Evolutionary conservation across 805 yeast genomes (phyloP).

Genomic region (Wickerhamomyces chaumierensis): DNA sequence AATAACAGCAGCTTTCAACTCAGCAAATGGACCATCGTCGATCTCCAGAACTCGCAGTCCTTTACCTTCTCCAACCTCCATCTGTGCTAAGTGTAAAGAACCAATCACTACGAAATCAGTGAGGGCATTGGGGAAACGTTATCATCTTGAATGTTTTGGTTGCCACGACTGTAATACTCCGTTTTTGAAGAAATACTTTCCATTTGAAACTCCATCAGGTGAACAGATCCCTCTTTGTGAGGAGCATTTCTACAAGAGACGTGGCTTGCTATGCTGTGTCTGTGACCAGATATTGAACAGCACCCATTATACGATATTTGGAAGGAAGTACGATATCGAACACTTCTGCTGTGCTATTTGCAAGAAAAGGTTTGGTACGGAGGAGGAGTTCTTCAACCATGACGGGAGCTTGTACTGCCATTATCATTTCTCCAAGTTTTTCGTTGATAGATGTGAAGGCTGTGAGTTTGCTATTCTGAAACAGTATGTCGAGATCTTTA

Average conservation of each 20-base stretch:
- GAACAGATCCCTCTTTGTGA: slow-evolving; percentile 70
- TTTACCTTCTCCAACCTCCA: slow-evolving; percentile 11
- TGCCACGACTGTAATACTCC: slow-evolving; percentile 77
- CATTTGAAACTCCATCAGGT: slow-evolving; percentile 42
- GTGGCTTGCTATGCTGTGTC: slow-evolving; percentile 74
- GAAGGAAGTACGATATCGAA: slow-evolving; percentile 85
- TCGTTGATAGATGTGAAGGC: slow-evolving; percentile 88
- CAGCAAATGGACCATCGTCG: neutral
- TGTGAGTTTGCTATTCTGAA: slow-evolving; percentile 85
- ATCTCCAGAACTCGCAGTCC: neutral
- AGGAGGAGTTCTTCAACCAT: slow-evolving; percentile 88
- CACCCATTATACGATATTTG: slow-evolving; percentile 87
- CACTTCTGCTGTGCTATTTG: slow-evolving; percentile 91
- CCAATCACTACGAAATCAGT: slow-evolving; percentile 68
- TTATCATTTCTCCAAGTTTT: slow-evolving; percentile 76
- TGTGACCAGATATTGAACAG: slow-evolving; percentile 85
- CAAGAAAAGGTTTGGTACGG: slow-evolving; percentile 73
- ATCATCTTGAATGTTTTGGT: slow-evolving; percentile 79
- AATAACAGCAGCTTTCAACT: neutral
- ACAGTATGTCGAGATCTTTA: slow-evolving; percentile 84
- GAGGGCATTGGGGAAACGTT: slow-evolving; percentile 69
- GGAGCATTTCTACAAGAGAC: slow-evolving; percentile 78
- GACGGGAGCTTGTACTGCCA: slow-evolving; percentile 79
- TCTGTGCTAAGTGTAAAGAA: slow-evolving; percentile 40
- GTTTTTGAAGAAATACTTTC: slow-evolving; percentile 83